Conservation (phyloP, 805 yeast species). For the Metschnikowia kofuensis region DNA sequence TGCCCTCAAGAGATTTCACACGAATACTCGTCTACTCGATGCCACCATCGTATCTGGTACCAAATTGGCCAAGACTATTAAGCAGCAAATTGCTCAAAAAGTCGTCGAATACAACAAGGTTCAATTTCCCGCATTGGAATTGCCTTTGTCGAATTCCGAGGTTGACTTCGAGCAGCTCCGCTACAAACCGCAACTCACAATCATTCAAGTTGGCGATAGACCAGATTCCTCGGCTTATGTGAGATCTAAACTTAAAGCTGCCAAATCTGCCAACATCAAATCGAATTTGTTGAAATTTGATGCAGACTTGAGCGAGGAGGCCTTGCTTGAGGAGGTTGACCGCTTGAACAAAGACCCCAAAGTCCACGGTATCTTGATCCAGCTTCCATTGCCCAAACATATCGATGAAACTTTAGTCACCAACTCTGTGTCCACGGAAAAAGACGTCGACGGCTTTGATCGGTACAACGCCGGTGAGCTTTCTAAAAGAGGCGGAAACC, state of each 20-base stretch:
- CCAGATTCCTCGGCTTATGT: constrained; percentile 93
- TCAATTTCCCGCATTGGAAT: constrained; percentile 22
- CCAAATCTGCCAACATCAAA: constrained; percentile 72
- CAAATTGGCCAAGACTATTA: constrained; percentile 37
- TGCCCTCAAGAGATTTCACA: constrained; percentile 12
- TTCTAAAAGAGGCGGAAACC: constrained; percentile 79
- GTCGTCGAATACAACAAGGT: constrained; percentile 35
- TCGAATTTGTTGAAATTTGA: constrained; percentile 66
- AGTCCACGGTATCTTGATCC: constrained; percentile 86
- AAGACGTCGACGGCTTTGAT: constrained; percentile 96
- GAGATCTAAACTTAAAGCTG: constrained; percentile 86
- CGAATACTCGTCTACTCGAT: constrained; percentile 19
- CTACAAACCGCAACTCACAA: constrained; percentile 74
- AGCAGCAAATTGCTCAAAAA: constrained; percentile 37
- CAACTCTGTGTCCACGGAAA: constrained; percentile 71
- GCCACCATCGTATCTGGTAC: constrained; percentile 43
- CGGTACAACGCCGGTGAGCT: constrained; percentile 87
- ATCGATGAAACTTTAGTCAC: constrained; percentile 79
- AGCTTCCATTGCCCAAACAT: constrained; percentile 82
- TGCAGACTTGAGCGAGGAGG: constrained; percentile 58
- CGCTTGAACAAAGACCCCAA: constrained; percentile 67
- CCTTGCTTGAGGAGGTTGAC: constrained; percentile 56
- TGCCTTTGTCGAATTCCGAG: constrained; percentile 16
- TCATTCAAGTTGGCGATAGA: constrained; percentile 85
- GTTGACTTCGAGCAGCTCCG: constrained; percentile 29